These are phyloP conservation scores for Patellifolia procumbens DNA, from an alignment of 179 eudicot species.

Conservation along the genomic window DNA sequence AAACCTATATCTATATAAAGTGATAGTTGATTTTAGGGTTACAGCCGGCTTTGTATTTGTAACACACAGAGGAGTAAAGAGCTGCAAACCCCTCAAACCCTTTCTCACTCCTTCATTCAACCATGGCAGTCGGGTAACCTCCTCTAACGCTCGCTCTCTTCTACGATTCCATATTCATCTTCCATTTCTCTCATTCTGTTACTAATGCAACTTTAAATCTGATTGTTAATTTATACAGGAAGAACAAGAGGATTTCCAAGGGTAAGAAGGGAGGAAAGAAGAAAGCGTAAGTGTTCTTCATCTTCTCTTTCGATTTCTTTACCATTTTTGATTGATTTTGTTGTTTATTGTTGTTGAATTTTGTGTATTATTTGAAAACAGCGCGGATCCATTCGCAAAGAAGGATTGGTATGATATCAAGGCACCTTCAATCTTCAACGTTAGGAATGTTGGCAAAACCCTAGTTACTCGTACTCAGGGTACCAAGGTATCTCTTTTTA, in stretches of 20 bases:
- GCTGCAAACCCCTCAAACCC: not conserved
- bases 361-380: slow-evolving; percentile 2
- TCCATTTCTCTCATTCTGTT: not conserved
- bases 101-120: not conserved
- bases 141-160: slow-evolving; percentile 1
- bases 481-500: slow-evolving; percentile 91
- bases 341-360: not conserved
- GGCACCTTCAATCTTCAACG: slow-evolving; percentile 66
- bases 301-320: not conserved
- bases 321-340: not conserved
- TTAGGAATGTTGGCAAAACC: slow-evolving; percentile 75
- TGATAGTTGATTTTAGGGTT: no score
- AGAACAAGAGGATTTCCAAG: slow-evolving; percentile 93
- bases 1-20: no score
- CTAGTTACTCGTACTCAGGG: slow-evolving; percentile 94
- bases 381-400: slow-evolving; percentile 81
- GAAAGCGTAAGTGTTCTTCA: slow-evolving; percentile 57
- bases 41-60: not conserved
- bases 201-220: not conserved
- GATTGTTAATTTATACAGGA: slow-evolving; percentile 41
- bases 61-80: not conserved
- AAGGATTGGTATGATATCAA: slow-evolving; percentile 98
- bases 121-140: slow-evolving; percentile 29
- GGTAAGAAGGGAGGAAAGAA: slow-evolving; percentile 96
- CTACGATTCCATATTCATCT: not conserved